Percentiles rank a stretch among this genome's conserved stretches.
Conservation (phyloP, 129 eudicot species). For the Scalesia atractyloides region DNA sequence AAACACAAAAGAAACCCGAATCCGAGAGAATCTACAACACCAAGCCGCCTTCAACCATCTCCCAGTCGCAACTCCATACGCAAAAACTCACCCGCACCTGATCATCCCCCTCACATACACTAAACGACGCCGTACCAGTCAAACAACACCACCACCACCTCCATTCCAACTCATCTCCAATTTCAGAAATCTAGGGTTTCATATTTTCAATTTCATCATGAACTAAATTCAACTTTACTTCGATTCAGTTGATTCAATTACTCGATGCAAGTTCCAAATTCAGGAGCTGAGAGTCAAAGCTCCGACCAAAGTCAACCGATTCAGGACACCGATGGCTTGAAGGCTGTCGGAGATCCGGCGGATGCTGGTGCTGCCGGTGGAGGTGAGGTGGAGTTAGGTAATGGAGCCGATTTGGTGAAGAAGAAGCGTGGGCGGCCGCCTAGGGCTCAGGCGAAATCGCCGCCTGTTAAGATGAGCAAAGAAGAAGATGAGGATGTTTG, state of each 20-base stretch:
- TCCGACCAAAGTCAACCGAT: slow-evolving; percentile 28
- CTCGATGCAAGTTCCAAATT: slow-evolving; percentile 36
- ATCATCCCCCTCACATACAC: too few species aligned
- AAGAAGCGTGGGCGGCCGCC: slow-evolving; percentile 82
- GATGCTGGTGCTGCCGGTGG: slow-evolving; percentile 15
- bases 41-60: too few species aligned
- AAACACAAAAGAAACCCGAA: too few species aligned
- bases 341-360: slow-evolving; percentile 41
- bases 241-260: slow-evolving; percentile 10
- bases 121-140: slow-evolving; percentile 47
- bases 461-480: slow-evolving; percentile 47
- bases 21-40: too few species aligned
- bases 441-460: slow-evolving; percentile 44
- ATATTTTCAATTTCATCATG: not conserved
- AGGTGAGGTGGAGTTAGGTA: slow-evolving; percentile 22
- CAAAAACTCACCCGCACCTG: too few species aligned
- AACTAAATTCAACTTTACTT: not conserved
- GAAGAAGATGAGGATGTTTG: slow-evolving; percentile 83
- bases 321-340: slow-evolving; percentile 21
- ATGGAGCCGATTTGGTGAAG: slow-evolving; percentile 41
- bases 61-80: too few species aligned
- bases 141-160: slow-evolving; percentile 24
- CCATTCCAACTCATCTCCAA: not conserved
- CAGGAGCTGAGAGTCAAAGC: slow-evolving; percentile 37
- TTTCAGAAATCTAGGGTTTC: slow-evolving; percentile 51